A percentile compares a stretch with the other conserved stretches of the same genome.
Evolutionary conservation across 805 yeast genomes (phyloP).

Genomic region (Kluyveromyces aestuarii): DNA sequence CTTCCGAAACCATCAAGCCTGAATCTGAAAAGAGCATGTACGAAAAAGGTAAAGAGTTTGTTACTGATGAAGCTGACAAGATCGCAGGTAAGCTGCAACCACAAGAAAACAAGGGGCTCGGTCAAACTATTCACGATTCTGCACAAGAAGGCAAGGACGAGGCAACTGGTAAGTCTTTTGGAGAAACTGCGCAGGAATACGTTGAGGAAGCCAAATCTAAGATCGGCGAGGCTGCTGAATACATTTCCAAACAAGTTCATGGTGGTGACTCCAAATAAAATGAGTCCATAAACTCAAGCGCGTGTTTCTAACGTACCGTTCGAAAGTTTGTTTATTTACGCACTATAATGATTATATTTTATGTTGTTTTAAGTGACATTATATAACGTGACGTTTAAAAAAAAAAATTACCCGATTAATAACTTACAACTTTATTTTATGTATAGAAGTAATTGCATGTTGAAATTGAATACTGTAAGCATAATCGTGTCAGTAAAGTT

Average conservation of each 20-base stretch:
- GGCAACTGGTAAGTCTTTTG: slow-evolving; percentile 36
- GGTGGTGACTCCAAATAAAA: slow-evolving; percentile 41
- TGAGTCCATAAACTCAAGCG: too few relatives aligned
- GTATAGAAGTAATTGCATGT: not conserved
- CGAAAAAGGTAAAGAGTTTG: slow-evolving; percentile 63
- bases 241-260: slow-evolving; percentile 40
- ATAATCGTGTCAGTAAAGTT: not conserved
- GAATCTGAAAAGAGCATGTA: slow-evolving; percentile 54
- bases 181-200: slow-evolving; percentile 50
- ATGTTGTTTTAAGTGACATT: too few relatives aligned
- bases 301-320: too few relatives aligned
- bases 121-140: slow-evolving; percentile 62
- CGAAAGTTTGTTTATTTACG: too few relatives aligned
- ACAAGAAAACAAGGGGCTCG: slow-evolving; percentile 55
- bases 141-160: slow-evolving; percentile 47
- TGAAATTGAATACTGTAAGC: not conserved
- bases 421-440: too few relatives aligned
- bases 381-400: too few relatives aligned
- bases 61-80: slow-evolving; percentile 59
- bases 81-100: slow-evolving; percentile 53
- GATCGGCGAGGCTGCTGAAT: slow-evolving; percentile 36
- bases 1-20: slow-evolving; percentile 59
- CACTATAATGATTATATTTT: too few relatives aligned
- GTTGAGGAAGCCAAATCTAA: slow-evolving; percentile 47
- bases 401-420: too few relatives aligned